Percentiles rank a stretch among this genome's conserved stretches.
Evolutionary conservation across 208 protist species (phyloP).

Genomic region (Crithidia mellificae): DNA sequence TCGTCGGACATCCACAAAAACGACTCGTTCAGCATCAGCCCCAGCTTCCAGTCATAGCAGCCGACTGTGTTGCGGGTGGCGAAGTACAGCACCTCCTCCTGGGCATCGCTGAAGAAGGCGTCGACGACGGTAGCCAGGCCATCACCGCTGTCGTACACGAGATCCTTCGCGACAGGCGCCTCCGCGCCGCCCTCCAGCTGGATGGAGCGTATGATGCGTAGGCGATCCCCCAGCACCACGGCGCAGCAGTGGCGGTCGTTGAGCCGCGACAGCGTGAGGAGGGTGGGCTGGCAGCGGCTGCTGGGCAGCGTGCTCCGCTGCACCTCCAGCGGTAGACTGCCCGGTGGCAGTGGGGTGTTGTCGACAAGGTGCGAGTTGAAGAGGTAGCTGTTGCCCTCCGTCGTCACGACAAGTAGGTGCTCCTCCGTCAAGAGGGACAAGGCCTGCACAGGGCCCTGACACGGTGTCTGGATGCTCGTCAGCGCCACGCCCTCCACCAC

Average conservation of each 20-base stretch:
- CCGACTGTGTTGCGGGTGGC: conserved; percentile 64
- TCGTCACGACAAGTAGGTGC: conserved; percentile 63
- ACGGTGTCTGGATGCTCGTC: conserved; percentile 51
- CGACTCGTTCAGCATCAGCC: conserved; percentile 74
- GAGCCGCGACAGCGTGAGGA: conserved; percentile 47
- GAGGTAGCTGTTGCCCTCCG: conserved; percentile 56
- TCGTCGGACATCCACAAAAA: conserved; percentile 63
- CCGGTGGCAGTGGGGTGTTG: conserved; percentile 35
- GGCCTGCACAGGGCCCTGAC: conserved; percentile 39
- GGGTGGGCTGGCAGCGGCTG: conserved; percentile 21
- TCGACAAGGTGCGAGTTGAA: conserved; percentile 67
- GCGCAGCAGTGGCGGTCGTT: conserved; percentile 43
- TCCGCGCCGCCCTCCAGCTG: conserved; percentile 28
- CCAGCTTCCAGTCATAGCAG: conserved; percentile 80
- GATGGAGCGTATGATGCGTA: conserved; percentile 52
- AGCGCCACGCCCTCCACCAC: conserved; percentile 65
- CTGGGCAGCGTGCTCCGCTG: conserved; percentile 15
- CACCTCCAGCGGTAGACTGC: conserved; percentile 32
- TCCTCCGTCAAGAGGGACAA: conserved; percentile 53
- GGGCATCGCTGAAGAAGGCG: conserved; percentile 77
- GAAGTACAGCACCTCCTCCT: conserved; percentile 78
- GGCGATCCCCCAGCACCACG: conserved; percentile 67
- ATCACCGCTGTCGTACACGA: conserved; percentile 72
- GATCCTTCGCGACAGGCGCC: conserved; percentile 44
- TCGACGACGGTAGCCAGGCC: conserved; percentile 71